phyloP scores from a whole-genome alignment of 192 early-diverging fungal species.

The Jimgerdemannia flammicorona region DNA sequence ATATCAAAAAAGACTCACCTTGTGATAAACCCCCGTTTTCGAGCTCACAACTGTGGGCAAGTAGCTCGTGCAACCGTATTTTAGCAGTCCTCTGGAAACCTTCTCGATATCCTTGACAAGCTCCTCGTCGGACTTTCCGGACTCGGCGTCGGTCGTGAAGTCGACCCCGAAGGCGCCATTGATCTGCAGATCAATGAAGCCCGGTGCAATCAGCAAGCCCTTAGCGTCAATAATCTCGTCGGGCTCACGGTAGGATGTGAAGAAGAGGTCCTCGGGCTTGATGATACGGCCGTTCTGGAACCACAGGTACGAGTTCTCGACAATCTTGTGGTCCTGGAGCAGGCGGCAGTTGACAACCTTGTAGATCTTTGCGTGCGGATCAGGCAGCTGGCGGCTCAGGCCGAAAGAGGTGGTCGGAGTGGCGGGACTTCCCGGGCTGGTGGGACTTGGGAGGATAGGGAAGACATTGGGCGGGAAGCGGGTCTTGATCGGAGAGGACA shows the following conservation, averaged over 20 bases:
- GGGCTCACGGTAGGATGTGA: conserved; percentile 51
- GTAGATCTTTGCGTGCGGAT: neutral
- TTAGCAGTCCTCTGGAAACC: conserved; percentile 64
- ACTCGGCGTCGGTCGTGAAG: conserved; percentile 43
- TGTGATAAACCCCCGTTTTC: conserved; percentile 59
- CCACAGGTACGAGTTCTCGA: conserved; percentile 63
- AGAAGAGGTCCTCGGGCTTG: conserved; percentile 66
- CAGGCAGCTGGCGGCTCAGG: neutral
- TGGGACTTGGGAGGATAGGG: neutral
- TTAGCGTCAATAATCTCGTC: conserved; percentile 62
- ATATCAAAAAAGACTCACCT: conserved; percentile 31
- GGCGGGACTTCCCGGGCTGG: neutral
- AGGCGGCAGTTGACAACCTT: conserved; percentile 75
- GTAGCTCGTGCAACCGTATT: conserved; percentile 71
- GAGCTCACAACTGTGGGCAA: conserved; percentile 76
- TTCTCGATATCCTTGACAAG: conserved; percentile 58
- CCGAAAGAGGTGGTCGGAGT: neutral
- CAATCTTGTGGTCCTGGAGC: conserved; percentile 62
- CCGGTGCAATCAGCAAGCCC: conserved; percentile 63
- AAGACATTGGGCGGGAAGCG: neutral
- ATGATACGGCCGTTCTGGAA: conserved; percentile 70
- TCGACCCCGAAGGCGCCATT: conserved; percentile 78
- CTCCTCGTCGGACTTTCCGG: conserved; percentile 46
- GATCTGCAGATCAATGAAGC: conserved; percentile 73
- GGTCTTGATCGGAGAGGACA: neutral